Percentiles rank a stretch among this genome's conserved stretches.
These are phyloP conservation scores for Apophysomyces ossiformis DNA, from an alignment of 371 early-diverging fungal species.

Conservation along the genomic window DNA sequence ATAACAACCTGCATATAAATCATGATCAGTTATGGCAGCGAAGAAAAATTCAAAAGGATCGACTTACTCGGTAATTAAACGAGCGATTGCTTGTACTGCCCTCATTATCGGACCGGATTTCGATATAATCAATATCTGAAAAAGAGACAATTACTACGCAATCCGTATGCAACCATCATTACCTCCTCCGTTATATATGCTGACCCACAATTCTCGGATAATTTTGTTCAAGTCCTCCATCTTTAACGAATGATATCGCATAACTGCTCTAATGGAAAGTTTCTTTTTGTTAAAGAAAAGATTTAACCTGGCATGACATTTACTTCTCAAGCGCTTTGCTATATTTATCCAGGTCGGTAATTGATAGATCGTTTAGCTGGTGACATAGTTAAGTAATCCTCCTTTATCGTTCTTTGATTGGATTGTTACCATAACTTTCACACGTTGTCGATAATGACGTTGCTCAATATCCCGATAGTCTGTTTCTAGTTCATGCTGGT, in stretches of 20 bases:
- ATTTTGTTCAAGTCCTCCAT: slow-evolving; percentile 98
- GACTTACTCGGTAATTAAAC: slow-evolving; percentile 90
- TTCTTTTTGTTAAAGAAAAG: neutral
- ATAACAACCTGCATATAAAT: slow-evolving; percentile 79
- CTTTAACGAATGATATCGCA: slow-evolving; percentile 94
- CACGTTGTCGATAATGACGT: slow-evolving; percentile 65
- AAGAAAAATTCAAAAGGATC: neutral
- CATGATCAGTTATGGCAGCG: neutral
- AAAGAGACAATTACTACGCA: neutral
- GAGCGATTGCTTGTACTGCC: slow-evolving; percentile 63
- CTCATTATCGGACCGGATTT: slow-evolving; percentile 91
- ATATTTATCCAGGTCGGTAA: slow-evolving; percentile 87
- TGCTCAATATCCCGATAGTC: slow-evolving; percentile 84
- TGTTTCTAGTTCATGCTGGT: slow-evolving; percentile 65
- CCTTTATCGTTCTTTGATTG: slow-evolving; percentile 6
- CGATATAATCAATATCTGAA: slow-evolving; percentile 94
- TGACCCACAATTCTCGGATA: slow-evolving; percentile 97
- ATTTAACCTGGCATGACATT: slow-evolving; percentile 17
- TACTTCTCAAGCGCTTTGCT: slow-evolving; percentile 83
- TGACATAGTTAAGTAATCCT: neutral
- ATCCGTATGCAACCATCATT: slow-evolving; percentile 9
- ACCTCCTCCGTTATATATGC: slow-evolving; percentile 97
- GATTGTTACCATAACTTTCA: slow-evolving; percentile 64
- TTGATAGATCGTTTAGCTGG: slow-evolving; percentile 75
- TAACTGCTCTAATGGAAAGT: slow-evolving; percentile 74